Evolutionary conservation across 225 moss, liverwort and hornwort species (phyloP).

Genomic region (Sphagnum tenellum): DNA sequence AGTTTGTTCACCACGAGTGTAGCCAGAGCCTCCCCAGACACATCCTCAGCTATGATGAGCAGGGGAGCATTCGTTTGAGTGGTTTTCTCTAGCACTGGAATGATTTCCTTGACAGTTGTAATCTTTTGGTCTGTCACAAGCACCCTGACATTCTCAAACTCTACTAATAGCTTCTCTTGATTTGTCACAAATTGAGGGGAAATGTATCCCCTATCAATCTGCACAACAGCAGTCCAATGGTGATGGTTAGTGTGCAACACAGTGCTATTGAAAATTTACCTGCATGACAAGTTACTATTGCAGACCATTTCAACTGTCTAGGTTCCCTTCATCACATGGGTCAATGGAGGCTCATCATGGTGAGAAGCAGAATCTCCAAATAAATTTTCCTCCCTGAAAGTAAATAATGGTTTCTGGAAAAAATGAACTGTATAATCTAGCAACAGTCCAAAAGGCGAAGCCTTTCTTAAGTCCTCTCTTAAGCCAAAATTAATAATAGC

Average conservation of each 20-base stretch:
- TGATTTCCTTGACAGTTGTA: constrained; percentile 41
- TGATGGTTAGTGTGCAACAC: too few species aligned
- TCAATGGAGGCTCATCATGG: too few species aligned
- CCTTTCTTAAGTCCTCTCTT: too few species aligned
- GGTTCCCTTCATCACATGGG: too few species aligned
- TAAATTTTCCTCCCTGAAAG: not conserved
- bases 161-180: constrained; percentile 33
- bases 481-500: too few species aligned
- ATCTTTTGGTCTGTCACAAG: constrained; percentile 34
- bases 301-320: too few species aligned
- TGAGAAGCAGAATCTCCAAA: too few species aligned
- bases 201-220: constrained; percentile 36
- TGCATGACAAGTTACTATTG: too few species aligned
- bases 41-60: constrained; percentile 37
- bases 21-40: constrained; percentile 39
- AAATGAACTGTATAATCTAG: too few species aligned
- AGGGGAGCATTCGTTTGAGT: constrained; percentile 33
- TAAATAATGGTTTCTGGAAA: not conserved
- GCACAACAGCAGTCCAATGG: not conserved
- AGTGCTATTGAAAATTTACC: too few species aligned
- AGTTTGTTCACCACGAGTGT: constrained; percentile 45
- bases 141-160: constrained; percentile 39
- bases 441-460: too few species aligned
- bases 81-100: constrained; percentile 39
- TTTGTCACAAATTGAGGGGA: constrained; percentile 52